These are phyloP conservation scores for Tylopilus rubrobrunneus DNA, from an alignment of 768 basidiomycete species.

Conservation along the genomic window DNA sequence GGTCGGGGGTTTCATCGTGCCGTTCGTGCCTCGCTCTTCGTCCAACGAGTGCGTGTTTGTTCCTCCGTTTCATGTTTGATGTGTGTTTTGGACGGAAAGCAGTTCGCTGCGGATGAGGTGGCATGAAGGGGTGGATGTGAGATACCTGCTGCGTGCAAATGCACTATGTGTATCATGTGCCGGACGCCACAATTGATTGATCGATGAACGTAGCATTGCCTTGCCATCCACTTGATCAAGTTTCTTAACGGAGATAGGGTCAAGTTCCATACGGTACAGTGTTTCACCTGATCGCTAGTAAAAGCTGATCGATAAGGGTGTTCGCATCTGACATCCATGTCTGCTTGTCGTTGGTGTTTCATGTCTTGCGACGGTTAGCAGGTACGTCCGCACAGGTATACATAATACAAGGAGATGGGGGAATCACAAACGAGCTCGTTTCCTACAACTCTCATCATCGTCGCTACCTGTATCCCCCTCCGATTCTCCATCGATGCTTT, in stretches of 20 bases:
- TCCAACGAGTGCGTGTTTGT: constrained; percentile 56
- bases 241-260: background rate
- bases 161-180: constrained; percentile 1
- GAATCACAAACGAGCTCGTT: constrained; percentile 15
- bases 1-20: background rate
- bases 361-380: background rate
- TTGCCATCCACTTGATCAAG: too few relatives aligned
- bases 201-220: too few relatives aligned
- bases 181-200: background rate
- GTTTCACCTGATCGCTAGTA: background rate
- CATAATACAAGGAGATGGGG: background rate
- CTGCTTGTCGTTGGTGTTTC: background rate
- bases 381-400: background rate
- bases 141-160: constrained; percentile 58
- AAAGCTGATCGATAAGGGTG: background rate
- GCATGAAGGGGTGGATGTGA: constrained; percentile 79
- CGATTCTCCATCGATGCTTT: background rate
- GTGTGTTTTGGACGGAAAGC: constrained; percentile 45
- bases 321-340: background rate
- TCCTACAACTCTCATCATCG: constrained; percentile 2
- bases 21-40: constrained; percentile 41
- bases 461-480: background rate
- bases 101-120: constrained; percentile 71
- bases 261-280: background rate
- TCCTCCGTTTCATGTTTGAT: constrained; percentile 76